phyloP scores from a whole-genome alignment of 371 early-diverging fungal genomes.

The Paraphysoderma sedebokerense region DNA sequence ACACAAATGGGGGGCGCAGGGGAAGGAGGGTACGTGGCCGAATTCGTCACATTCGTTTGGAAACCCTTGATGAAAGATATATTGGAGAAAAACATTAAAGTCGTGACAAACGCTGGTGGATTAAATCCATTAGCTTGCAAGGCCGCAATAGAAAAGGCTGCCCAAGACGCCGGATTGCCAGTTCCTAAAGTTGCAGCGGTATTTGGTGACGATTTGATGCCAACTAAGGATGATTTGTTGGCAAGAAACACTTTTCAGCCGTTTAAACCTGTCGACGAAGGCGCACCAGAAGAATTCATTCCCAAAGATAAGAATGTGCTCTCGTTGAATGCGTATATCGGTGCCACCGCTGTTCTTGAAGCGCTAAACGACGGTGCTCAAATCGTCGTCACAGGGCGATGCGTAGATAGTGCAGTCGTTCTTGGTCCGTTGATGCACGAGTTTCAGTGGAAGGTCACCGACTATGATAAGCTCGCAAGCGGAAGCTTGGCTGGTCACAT shows the following conservation, averaged over 20 bases:
- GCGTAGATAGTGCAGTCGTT: constrained; percentile 47
- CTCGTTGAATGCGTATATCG: constrained; percentile 45
- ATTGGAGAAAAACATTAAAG: constrained; percentile 35
- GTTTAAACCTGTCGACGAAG: constrained; percentile 28
- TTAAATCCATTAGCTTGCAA: constrained; percentile 50
- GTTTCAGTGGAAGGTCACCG: constrained; percentile 30
- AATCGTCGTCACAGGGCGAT: constrained; percentile 55
- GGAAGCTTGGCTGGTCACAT: constrained; percentile 56
- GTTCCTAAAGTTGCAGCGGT: constrained; percentile 36
- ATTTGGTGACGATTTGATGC: constrained; percentile 41
- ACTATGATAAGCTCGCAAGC: constrained; percentile 43
- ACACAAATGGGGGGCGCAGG: constrained; percentile 24
- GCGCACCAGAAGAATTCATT: constrained; percentile 25
- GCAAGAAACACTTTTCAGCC: constrained; percentile 19
- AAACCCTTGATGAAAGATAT: constrained; percentile 30
- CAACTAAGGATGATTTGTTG: constrained; percentile 10
- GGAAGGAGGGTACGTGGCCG: constrained; percentile 39
- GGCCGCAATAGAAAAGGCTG: constrained; percentile 37
- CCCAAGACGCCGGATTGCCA: constrained; percentile 23
- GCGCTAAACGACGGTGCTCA: constrained; percentile 43
- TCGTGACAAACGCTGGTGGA: constrained; percentile 59
- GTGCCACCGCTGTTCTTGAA: constrained; percentile 33
- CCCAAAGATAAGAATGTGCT: constrained; percentile 29
- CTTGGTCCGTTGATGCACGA: constrained; percentile 38
- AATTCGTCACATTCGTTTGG: constrained; percentile 37